Conservation (phyloP, 2,329 filamentous ascomycete species). For the Colletotrichum karsti region DNA sequence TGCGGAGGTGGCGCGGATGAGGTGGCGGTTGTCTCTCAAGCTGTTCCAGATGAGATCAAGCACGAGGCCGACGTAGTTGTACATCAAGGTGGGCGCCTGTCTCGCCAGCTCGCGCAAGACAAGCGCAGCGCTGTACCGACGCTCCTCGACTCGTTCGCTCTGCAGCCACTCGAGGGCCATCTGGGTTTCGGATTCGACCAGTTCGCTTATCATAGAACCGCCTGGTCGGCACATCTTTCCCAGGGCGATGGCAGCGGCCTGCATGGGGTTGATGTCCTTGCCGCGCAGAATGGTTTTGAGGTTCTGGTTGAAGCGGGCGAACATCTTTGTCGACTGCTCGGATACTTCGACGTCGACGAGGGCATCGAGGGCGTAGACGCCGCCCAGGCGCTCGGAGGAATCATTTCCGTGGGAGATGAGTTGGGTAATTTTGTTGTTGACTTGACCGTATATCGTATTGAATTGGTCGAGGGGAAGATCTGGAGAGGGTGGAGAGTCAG, state of each 20-base stretch:
- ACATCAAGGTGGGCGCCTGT: constrained; percentile 94
- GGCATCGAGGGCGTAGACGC: constrained; percentile 89
- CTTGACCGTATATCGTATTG: constrained; percentile 61
- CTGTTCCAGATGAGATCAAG: constrained; percentile 98
- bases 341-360: constrained; percentile 97
- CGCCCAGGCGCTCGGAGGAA: constrained; percentile 87
- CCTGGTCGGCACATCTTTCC: constrained; percentile 92
- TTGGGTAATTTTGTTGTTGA: constrained; percentile 65
- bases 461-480: constrained; percentile 88
- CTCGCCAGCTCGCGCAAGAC: constrained; percentile 89
- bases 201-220: constrained; percentile 90
- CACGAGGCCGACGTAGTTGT: constrained; percentile 92
- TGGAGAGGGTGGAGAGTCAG: constrained; percentile 35
- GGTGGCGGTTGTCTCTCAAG: constrained; percentile 85
- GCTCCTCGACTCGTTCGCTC: constrained; percentile 91
- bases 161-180: constrained; percentile 97
- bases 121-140: constrained; percentile 91
- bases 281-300: constrained; percentile 88
- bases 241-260: constrained; percentile 86
- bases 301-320: constrained; percentile 91
- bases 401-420: constrained; percentile 88
- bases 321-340: constrained; percentile 85
- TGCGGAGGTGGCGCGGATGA: constrained; percentile 91
- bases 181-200: constrained; percentile 97
- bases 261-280: constrained; percentile 90